These are phyloP conservation scores for Coemansia sp. DNA, from an alignment of 192 early-diverging fungal species.

Conservation along the genomic window DNA sequence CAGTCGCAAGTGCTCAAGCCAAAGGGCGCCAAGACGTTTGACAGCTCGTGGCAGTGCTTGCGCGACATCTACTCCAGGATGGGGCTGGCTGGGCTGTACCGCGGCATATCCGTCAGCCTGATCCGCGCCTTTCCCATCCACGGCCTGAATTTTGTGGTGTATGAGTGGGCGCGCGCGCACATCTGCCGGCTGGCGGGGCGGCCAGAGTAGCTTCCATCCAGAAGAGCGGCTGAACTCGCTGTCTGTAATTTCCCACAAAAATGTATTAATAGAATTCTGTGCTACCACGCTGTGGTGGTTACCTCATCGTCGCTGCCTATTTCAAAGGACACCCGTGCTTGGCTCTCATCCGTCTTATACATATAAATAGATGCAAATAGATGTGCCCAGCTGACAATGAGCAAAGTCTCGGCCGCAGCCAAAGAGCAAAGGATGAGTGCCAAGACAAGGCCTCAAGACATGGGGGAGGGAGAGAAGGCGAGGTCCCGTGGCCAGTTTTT, in stretches of 20 bases:
- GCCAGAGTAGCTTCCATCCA: slow-evolving; percentile 13
- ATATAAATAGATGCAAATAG: neutral
- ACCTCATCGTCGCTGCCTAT: neutral
- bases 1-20: slow-evolving; percentile 72
- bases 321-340: neutral
- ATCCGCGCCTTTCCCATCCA: slow-evolving; percentile 81
- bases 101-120: slow-evolving; percentile 73
- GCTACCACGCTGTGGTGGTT: neutral
- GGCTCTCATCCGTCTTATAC: neutral
- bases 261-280: neutral
- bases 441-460: slow-evolving; percentile 7
- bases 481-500: neutral
- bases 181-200: slow-evolving; percentile 42
- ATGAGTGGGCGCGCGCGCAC: slow-evolving; percentile 61
- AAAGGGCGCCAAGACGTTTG: slow-evolving; percentile 39
- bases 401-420: neutral
- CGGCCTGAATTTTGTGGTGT: slow-evolving; percentile 82
- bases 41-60: slow-evolving; percentile 56
- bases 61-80: slow-evolving; percentile 57
- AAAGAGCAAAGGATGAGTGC: no score
- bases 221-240: neutral
- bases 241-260: neutral
- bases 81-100: slow-evolving; percentile 70
- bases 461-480: neutral
- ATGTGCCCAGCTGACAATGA: neutral